phyloP scores from a whole-genome alignment of 352 stramenopile genomes.

The Thraustotheca clavata region DNA sequence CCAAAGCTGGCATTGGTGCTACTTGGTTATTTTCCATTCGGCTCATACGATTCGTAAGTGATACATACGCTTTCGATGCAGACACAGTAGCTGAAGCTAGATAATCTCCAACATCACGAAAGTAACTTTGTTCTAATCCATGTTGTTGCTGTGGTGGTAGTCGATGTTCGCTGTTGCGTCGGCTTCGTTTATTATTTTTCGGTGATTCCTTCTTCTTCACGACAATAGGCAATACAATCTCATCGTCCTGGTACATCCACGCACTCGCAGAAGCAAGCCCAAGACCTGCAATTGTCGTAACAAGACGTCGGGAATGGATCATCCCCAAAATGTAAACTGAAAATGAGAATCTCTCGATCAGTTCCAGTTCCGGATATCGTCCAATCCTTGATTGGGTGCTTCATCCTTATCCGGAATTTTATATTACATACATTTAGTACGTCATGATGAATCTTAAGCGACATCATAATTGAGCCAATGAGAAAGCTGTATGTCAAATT shows the following conservation, averaged over 20 bases:
- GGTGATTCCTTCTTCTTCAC: background rate
- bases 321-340: conserved; percentile 11
- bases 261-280: background rate
- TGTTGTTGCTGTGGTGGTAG: conserved; percentile 30
- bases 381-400: background rate
- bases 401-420: conserved; percentile 7
- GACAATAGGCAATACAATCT: background rate
- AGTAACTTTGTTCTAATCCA: conserved; percentile 58
- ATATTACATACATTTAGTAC: background rate
- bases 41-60: conserved; percentile 12
- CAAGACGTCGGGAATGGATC: conserved; percentile 19
- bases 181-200: background rate
- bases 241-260: conserved; percentile 9
- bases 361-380: background rate
- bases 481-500: background rate
- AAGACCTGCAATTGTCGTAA: conserved; percentile 5
- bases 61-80: conserved; percentile 33
- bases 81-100: conserved; percentile 52
- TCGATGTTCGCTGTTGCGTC: background rate
- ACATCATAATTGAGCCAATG: background rate
- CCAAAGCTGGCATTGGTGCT: background rate
- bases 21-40: conserved; percentile 30
- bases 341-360: background rate
- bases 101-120: conserved; percentile 55
- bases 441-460: background rate